These are phyloP conservation scores for Fusarium tanahbumbuense DNA, from an alignment of 2,329 filamentous ascomycete genomes.

Conservation along the genomic window DNA sequence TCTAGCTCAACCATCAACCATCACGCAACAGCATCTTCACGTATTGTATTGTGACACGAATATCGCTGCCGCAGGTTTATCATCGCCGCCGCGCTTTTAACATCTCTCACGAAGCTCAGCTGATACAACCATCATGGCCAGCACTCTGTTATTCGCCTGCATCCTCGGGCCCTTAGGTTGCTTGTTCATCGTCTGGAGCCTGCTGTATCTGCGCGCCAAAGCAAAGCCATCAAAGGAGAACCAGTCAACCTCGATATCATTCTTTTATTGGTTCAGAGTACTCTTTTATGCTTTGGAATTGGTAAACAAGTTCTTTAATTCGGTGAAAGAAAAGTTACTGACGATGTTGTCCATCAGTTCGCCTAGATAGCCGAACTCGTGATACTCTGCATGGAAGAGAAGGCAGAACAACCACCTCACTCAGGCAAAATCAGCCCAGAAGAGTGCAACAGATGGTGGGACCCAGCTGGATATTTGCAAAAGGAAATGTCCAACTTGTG, in stretches of 20 bases:
- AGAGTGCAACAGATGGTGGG: slow-evolving; percentile 49
- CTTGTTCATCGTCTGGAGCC: not conserved
- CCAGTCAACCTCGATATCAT: not conserved
- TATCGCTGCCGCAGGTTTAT: not conserved
- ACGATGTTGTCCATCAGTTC: slow-evolving; percentile 49
- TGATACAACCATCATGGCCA: not conserved
- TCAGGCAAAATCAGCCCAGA: slow-evolving; percentile 28
- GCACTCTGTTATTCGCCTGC: not conserved
- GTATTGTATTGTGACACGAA: not conserved
- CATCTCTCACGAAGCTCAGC: not conserved
- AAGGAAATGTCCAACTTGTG: slow-evolving; percentile 52
- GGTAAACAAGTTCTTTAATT: slow-evolving; percentile 51
- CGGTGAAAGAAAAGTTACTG: slow-evolving; percentile 54
- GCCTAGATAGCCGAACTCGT: slow-evolving; percentile 62
- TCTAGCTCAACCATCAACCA: not conserved
- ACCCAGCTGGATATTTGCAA: not conserved
- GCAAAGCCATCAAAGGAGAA: not conserved
- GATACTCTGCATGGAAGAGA: slow-evolving; percentile 57
- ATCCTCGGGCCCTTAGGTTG: not conserved
- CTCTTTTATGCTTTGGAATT: slow-evolving; percentile 51
- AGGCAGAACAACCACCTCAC: slow-evolving; percentile 54
- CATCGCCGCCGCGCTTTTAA: too few species aligned
- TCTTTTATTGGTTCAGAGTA: slow-evolving; percentile 49
- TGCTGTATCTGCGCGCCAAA: not conserved
- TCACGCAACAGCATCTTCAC: not conserved